phyloP scores from a whole-genome alignment of 345 rosid genomes.

The Syzygium aqueum region DNA sequence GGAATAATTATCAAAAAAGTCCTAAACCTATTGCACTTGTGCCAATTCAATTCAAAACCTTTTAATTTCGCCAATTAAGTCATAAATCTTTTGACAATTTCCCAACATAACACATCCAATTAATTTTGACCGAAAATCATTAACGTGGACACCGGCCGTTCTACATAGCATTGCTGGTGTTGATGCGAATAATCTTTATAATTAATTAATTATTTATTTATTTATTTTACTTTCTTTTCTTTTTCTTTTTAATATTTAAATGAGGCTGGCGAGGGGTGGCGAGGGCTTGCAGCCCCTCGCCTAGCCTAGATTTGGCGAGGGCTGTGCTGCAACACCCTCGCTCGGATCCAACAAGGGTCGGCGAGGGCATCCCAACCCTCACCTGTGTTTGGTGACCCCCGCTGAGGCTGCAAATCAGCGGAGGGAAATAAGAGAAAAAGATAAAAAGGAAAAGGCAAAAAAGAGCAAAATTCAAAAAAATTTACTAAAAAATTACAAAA shows the following conservation, averaged over 20 bases:
- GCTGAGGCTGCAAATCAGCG: fast-evolving
- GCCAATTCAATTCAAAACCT: neutral
- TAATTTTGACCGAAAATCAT: fast-evolving
- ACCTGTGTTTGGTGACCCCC: neutral
- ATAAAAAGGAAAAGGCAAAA: too few relatives aligned
- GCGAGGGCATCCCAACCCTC: neutral
- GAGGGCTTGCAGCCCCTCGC: neutral
- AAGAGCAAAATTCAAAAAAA: neutral
- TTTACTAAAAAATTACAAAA: neutral
- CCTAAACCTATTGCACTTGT: neutral
- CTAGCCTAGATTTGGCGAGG: neutral
- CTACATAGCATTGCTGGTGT: fast-evolving
- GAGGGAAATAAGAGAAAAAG: neutral
- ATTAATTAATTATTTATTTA: neutral
- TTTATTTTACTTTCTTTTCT: neutral
- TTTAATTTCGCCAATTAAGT: too few relatives aligned
- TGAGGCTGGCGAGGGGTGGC: fast-evolving
- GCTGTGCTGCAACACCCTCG: neutral
- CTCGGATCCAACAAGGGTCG: neutral
- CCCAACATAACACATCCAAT: fast-evolving
- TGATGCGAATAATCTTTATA: neutral
- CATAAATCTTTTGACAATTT: neutral
- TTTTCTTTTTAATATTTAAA: too few relatives aligned
- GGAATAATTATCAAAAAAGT: neutral
- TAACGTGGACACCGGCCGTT: fast-evolving